Evolutionary conservation across 2,329 filamentous ascomycete genomes (phyloP).

Genomic region (Penicillium crustosum): DNA sequence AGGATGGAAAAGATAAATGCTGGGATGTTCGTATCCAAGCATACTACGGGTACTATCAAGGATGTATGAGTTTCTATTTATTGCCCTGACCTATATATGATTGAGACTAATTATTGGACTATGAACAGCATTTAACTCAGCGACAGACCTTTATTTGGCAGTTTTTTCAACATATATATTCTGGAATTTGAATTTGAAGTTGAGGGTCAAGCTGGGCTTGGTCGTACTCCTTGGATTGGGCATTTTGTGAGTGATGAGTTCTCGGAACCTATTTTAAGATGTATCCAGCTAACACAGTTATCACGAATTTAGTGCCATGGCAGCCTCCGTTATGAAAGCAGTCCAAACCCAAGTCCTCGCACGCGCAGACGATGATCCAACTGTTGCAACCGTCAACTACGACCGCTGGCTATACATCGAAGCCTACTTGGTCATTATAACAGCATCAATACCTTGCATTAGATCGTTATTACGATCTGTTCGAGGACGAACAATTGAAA

Average conservation of each 20-base stretch:
- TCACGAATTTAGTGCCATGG: conserved; percentile 24
- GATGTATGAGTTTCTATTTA: conserved; percentile 16
- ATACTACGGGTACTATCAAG: conserved; percentile 31
- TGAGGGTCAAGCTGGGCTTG: conserved; percentile 32
- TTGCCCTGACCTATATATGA: background rate
- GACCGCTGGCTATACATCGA: conserved; percentile 33
- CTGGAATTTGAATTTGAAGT: conserved; percentile 36
- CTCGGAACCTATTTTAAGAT: accelerated
- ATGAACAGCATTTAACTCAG: conserved; percentile 28
- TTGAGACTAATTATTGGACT: background rate
- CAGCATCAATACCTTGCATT: conserved; percentile 32
- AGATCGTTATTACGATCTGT: conserved; percentile 23
- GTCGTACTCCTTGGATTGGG: conserved; percentile 32
- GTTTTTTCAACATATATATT: conserved; percentile 31
- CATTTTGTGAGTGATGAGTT: conserved; percentile 26
- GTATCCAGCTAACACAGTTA: too few relatives aligned
- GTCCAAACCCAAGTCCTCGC: conserved; percentile 24
- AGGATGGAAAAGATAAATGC: conserved; percentile 18
- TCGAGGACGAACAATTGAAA: background rate
- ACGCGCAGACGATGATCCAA: conserved; percentile 20
- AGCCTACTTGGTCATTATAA: conserved; percentile 33
- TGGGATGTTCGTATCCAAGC: conserved; percentile 25
- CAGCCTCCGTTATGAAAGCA: conserved; percentile 28
- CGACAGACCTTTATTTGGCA: conserved; percentile 35
- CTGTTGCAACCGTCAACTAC: conserved; percentile 24